A percentile compares a stretch with the other conserved stretches of the same genome.
Conservation (phyloP, 106 monocot genomes). For the Vanilla planifolia region DNA sequence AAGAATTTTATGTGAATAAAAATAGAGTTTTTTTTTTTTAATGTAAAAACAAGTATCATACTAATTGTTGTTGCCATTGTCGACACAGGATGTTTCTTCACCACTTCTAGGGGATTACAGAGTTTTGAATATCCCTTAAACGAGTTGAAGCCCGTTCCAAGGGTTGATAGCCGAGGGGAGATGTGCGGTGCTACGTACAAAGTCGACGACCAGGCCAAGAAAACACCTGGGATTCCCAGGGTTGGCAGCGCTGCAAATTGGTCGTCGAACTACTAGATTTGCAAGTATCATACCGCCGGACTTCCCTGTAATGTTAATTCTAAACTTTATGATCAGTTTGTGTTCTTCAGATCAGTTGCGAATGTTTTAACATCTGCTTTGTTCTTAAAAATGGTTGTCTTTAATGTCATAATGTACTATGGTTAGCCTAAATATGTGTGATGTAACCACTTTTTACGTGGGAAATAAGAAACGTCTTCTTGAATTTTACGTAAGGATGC, state of each 20-base stretch:
- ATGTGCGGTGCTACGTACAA: slow-evolving; percentile 38
- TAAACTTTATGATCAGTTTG: too few relatives aligned
- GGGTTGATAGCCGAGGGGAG: slow-evolving; percentile 81
- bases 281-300: slow-evolving; percentile 2
- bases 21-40: too few relatives aligned
- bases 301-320: too few relatives aligned
- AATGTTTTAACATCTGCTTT: too few relatives aligned
- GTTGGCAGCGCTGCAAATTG: slow-evolving; percentile 50
- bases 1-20: too few relatives aligned
- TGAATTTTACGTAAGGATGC: too few relatives aligned
- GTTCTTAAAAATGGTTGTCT: too few relatives aligned
- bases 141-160: slow-evolving; percentile 65
- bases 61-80: neutral
- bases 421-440: too few relatives aligned
- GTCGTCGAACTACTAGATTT: slow-evolving; percentile 23
- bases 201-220: slow-evolving; percentile 37
- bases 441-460: too few relatives aligned
- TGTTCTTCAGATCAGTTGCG: too few relatives aligned
- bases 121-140: slow-evolving; percentile 72
- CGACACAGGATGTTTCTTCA: slow-evolving; percentile 75
- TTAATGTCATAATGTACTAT: too few relatives aligned
- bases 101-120: slow-evolving; percentile 64
- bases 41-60: neutral
- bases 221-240: slow-evolving; percentile 29
- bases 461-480: too few relatives aligned